These are phyloP conservation scores for Chrysosporium queenslandicum DNA, from an alignment of 2,329 filamentous ascomycete species.

Conservation along the genomic window DNA sequence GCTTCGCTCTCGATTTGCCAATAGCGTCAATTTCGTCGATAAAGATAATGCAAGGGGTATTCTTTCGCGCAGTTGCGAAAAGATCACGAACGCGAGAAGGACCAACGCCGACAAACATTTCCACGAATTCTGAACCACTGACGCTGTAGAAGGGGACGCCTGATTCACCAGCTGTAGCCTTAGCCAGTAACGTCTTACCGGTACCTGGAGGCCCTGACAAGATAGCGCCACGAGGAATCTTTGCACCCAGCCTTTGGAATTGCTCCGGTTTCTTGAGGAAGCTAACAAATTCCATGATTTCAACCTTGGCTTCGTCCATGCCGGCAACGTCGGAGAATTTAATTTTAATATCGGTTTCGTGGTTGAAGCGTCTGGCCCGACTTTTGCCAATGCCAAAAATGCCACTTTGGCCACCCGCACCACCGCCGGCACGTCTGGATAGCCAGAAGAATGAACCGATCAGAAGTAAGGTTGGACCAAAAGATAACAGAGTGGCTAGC, in stretches of 20 bases:
- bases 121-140: slow-evolving; percentile 95
- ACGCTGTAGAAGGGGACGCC: slow-evolving; percentile 97
- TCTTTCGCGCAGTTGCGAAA: slow-evolving; percentile 89
- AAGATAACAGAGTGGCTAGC: slow-evolving; percentile 62
- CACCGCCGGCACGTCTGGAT: slow-evolving; percentile 61
- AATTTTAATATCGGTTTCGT: slow-evolving; percentile 90
- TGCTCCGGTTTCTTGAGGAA: slow-evolving; percentile 89
- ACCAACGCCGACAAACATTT: slow-evolving; percentile 99
- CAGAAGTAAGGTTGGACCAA: slow-evolving; percentile 78
- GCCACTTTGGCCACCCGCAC: slow-evolving; percentile 57
- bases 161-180: slow-evolving; percentile 94
- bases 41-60: slow-evolving; percentile 96
- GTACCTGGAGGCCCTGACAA: slow-evolving; percentile 96
- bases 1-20: slow-evolving; percentile 76
- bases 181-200: slow-evolving; percentile 93
- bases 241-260: slow-evolving; percentile 89
- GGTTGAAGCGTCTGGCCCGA: slow-evolving; percentile 93
- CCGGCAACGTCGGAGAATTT: slow-evolving; percentile 96
- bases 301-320: slow-evolving; percentile 94
- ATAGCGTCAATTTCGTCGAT: slow-evolving; percentile 99
- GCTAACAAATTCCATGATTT: slow-evolving; percentile 99
- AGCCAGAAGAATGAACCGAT: slow-evolving; percentile 74
- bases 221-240: slow-evolving; percentile 94
- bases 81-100: slow-evolving; percentile 89
- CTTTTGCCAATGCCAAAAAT: slow-evolving; percentile 96